Base-by-base conservation (phyloP, 495 filamentous ascomycete genomes). In the Glonium stellatum region DNA sequence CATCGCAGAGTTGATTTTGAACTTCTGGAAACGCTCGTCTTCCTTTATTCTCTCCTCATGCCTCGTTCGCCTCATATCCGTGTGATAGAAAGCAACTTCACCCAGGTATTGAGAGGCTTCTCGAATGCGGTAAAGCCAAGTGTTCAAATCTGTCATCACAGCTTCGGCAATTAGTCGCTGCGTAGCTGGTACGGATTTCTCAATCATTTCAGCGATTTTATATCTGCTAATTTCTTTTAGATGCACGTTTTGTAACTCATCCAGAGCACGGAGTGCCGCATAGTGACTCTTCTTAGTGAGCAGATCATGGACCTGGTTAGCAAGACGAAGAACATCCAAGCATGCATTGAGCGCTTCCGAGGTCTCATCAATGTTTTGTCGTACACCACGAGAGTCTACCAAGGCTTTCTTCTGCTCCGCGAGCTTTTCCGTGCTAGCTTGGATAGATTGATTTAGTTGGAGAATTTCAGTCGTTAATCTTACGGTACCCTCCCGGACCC, bases 301-400 rank as follows among this genome's bases (percentile, higher is more conserved):
- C 46, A 99, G 74, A 49, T 97, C 95, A 69, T 95, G 88, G 22
- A 96, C 90, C 63, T 96, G 88, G 67, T 99, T 99, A 57, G 95
- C 91, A 13, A 95, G 82, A 51, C 90, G 86, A 23, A 99, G 69
- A 22, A 99, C 92, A 70, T 95, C 92, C 53, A 97, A 75, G 61
- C 92, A 97, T 67, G 93, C 88, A 66, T 87, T 87, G 55, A 99
- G 80, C 0, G 91, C 92, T 70, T 88, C 80, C 8, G 85, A 88
- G n/a, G 90, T 88, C 67, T 97, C 92, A 59, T 93, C 88, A 58
- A 97, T 96, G 62, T 97, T 99, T 70, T 95, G 90, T n/a, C 91
- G 84, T 35, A 97, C 89, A 52, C 85, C 84, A 50, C 89, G 81
- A 6, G 91, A 96, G 63, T 97, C 89, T 22, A 97, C 95, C 22